phyloP scores from a whole-genome alignment of 192 early-diverging fungal genomes.

The Obelidium mucronatum region DNA sequence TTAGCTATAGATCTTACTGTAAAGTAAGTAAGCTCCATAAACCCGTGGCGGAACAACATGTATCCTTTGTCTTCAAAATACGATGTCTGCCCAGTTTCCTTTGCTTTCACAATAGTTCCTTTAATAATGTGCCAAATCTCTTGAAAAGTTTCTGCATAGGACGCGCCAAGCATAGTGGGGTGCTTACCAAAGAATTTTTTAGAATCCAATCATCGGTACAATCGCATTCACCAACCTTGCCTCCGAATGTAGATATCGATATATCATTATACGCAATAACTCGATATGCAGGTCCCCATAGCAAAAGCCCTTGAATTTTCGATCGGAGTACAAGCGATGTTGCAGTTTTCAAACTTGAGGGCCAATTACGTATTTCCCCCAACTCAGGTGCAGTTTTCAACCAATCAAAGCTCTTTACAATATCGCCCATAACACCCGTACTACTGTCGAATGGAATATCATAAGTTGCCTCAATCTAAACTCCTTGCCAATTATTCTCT shows the following conservation, averaged over 20 bases:
- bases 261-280: conserved; percentile 27
- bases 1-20: conserved; percentile 28
- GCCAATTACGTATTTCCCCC: conserved; percentile 2
- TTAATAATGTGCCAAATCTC: conserved; percentile 42
- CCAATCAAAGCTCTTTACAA: neutral
- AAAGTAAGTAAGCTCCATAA: conserved; percentile 38
- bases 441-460: too few species aligned
- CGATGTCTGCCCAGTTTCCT: conserved; percentile 2
- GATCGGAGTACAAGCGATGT: neutral
- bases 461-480: too few species aligned
- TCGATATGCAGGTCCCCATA: conserved; percentile 21
- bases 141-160: conserved; percentile 33
- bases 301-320: conserved; percentile 14
- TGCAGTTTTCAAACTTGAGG: conserved; percentile 12
- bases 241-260: neutral
- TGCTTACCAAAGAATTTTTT: conserved; percentile 21
- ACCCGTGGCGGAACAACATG: conserved; percentile 43
- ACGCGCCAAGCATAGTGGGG: conserved; percentile 40
- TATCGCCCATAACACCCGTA: neutral
- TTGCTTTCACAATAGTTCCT: neutral
- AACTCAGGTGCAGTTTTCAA: neutral
- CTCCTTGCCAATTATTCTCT: too few species aligned
- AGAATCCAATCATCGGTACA: neutral
- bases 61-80: conserved; percentile 34
- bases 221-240: neutral